Evolutionary conservation across 371 early-diverging fungal species (phyloP).

Genomic region (Mucor irregularis): DNA sequence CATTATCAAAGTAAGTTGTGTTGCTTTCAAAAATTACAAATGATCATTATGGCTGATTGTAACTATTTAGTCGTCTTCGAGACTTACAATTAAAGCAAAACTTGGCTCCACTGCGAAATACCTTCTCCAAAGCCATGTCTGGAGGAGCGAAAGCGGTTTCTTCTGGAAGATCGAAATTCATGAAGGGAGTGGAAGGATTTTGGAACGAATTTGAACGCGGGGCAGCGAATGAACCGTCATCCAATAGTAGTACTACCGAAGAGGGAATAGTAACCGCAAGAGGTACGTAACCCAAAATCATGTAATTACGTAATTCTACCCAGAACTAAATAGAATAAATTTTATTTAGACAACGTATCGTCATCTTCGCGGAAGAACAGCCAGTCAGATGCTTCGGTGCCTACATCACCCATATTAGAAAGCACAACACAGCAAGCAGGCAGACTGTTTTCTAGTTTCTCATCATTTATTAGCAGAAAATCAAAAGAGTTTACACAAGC

Average conservation of each 20-base stretch:
- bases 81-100: slow-evolving; percentile 64
- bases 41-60: too few relatives aligned
- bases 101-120: slow-evolving; percentile 60
- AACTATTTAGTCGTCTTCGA: slow-evolving; percentile 50
- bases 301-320: too few relatives aligned
- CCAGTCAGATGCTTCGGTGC: too few relatives aligned
- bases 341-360: too few relatives aligned
- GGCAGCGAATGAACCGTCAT: not conserved
- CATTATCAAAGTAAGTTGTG: slow-evolving; percentile 55
- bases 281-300: too few relatives aligned
- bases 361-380: too few relatives aligned
- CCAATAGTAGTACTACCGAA: too few relatives aligned
- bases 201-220: slow-evolving; percentile 50
- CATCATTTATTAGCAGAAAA: slow-evolving; percentile 55
- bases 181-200: slow-evolving; percentile 36
- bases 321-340: too few relatives aligned
- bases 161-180: slow-evolving; percentile 47
- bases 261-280: not conserved
- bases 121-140: slow-evolving; percentile 62
- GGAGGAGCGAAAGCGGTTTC: slow-evolving; percentile 53
- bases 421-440: slow-evolving; percentile 57
- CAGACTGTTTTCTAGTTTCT: slow-evolving; percentile 55
- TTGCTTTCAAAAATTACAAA: too few relatives aligned
- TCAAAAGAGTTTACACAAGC: slow-evolving; percentile 55
- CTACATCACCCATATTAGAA: slow-evolving; percentile 39